These are phyloP conservation scores for Musa acuminata DNA, from an alignment of 176 grass and related monocot species.

Conservation along the genomic window DNA sequence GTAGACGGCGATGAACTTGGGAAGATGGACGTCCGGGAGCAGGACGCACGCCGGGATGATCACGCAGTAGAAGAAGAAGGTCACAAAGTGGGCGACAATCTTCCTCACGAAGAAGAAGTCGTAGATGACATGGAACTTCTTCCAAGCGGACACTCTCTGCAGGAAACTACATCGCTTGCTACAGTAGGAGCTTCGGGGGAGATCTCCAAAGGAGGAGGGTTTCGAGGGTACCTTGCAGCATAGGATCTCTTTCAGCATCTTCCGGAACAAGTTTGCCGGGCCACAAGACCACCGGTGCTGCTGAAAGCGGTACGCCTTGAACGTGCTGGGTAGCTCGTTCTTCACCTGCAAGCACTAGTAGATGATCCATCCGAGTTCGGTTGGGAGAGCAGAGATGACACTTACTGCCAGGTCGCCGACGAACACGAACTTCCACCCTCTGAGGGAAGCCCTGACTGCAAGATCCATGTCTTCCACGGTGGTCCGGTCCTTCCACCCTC, in stretches of 20 bases:
- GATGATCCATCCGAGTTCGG: too few species aligned
- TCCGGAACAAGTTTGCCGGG: slow-evolving; percentile 64
- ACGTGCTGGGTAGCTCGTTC: slow-evolving; percentile 73
- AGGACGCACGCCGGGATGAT: slow-evolving; percentile 69
- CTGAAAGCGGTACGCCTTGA: slow-evolving; percentile 60
- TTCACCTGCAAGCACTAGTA: slow-evolving; percentile 18
- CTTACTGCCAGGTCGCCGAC: slow-evolving; percentile 35
- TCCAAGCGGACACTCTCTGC: slow-evolving; percentile 54
- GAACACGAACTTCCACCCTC: slow-evolving; percentile 75
- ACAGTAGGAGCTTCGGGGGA: too few species aligned
- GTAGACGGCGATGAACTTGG: slow-evolving; percentile 68
- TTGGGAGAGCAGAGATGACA: background rate
- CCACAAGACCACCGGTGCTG: slow-evolving; percentile 81
- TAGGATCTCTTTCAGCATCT: slow-evolving; percentile 61
- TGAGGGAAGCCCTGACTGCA: slow-evolving; percentile 58
- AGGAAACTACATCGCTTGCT: background rate
- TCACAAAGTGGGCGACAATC: slow-evolving; percentile 74
- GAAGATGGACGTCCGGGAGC: slow-evolving; percentile 50
- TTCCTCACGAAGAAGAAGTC: slow-evolving; percentile 86
- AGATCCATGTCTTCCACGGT: slow-evolving; percentile 97
- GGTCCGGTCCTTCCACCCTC: slow-evolving; percentile 83
- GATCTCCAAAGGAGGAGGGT: background rate
- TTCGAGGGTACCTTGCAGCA: slow-evolving; percentile 21
- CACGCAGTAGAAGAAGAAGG: slow-evolving; percentile 78
- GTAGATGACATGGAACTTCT: slow-evolving; percentile 83